Percentiles rank a stretch among this genome's conserved stretches.
Conservation (phyloP, 345 rosid species). For the Bruguiera parviflora region DNA sequence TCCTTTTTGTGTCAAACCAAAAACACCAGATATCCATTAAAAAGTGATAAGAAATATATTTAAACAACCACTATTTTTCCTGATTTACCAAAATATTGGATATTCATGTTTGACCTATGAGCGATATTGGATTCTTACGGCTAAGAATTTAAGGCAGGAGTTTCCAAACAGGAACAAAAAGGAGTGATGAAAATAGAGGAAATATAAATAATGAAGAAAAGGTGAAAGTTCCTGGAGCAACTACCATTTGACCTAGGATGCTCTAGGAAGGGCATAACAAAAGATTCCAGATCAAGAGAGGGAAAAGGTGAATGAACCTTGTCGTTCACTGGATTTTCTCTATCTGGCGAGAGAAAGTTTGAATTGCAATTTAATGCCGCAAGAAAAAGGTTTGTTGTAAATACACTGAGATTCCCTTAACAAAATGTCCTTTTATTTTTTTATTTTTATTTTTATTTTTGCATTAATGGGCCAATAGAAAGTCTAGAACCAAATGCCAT, state of each 20-base stretch:
- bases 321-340: conserved; percentile 1
- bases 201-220: conserved; percentile 18
- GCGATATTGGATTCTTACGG: conserved; percentile 6
- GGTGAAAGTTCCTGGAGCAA: not conserved
- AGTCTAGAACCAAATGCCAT: not conserved
- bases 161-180: conserved; percentile 10
- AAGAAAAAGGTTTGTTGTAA: conserved; percentile 15
- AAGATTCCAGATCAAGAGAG: conserved; percentile 9
- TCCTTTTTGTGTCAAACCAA: not conserved
- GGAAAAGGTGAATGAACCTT: conserved; percentile 3
- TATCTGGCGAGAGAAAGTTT: not conserved
- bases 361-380: conserved; percentile 15
- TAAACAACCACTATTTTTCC: conserved; percentile 7
- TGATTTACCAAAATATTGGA: conserved; percentile 13
- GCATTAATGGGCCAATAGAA: conserved; percentile 21
- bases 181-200: conserved; percentile 6
- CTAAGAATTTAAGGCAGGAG: not conserved
- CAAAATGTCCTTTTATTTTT: conserved; percentile 14
- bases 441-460: too few relatives aligned
- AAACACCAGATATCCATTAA: not conserved
- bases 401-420: conserved; percentile 19
- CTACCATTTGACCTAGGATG: not conserved
- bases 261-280: not conserved
- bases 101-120: not conserved
- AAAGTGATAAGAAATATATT: not conserved